phyloP scores from a whole-genome alignment of 1,139 yeast species.

The Hanseniaspora uvarum region DNA sequence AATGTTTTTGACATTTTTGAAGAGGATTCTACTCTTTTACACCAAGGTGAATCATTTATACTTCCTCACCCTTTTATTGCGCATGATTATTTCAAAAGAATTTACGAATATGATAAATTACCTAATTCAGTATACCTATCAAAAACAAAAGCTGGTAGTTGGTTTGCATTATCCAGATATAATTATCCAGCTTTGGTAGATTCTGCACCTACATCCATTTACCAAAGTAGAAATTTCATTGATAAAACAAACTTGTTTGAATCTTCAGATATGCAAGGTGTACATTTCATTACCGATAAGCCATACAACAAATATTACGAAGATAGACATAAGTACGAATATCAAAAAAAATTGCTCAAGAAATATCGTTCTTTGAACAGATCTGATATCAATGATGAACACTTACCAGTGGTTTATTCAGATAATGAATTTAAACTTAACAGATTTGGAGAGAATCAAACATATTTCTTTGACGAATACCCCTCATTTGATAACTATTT shows the following conservation, averaged over 20 bases:
- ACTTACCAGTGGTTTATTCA: conserved; percentile 7
- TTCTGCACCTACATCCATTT: conserved; percentile 63
- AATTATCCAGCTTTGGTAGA: conserved; percentile 73
- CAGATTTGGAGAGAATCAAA: neutral
- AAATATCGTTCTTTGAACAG: neutral
- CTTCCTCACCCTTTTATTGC: conserved; percentile 53
- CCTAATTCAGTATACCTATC: conserved; percentile 50
- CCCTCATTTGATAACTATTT: neutral
- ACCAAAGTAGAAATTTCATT: conserved; percentile 30
- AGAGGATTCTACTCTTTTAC: conserved; percentile 20
- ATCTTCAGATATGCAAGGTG: conserved; percentile 7
- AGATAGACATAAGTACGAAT: conserved; percentile 5
- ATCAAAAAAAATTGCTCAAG: conserved; percentile 3
- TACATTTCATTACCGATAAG: conserved; percentile 13
- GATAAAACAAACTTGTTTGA: neutral
- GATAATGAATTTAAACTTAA: neutral
- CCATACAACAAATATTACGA: conserved; percentile 1
- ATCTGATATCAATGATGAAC: neutral
- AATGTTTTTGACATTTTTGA: conserved; percentile 31
- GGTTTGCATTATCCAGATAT: conserved; percentile 78
- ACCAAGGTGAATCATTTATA: conserved; percentile 31
- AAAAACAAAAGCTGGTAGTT: conserved; percentile 53
- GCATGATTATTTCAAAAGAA: conserved; percentile 13
- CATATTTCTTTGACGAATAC: neutral
- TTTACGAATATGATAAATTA: conserved; percentile 12